Percentiles rank a stretch among this genome's conserved stretches.
These are phyloP conservation scores for Linnemannia hyalina DNA, from an alignment of 192 early-diverging fungal genomes.

Conservation along the genomic window DNA sequence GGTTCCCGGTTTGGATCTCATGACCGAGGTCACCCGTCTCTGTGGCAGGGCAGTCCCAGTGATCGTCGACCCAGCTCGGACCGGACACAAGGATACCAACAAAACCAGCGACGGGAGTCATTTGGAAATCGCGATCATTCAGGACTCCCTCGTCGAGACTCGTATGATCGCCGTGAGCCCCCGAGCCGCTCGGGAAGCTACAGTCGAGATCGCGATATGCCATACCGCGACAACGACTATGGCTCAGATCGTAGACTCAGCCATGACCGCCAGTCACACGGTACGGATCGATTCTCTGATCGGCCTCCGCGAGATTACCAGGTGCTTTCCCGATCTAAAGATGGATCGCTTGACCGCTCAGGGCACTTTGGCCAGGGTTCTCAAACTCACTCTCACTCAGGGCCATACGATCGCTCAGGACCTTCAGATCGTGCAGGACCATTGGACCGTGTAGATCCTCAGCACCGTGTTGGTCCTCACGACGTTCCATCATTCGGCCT, in stretches of 20 bases:
- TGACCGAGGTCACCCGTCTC: constrained; percentile 16
- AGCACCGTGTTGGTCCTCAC: not conserved
- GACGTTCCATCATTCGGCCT: not conserved
- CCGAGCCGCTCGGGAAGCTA: constrained; percentile 26
- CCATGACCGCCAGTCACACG: constrained; percentile 25
- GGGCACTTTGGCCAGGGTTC: constrained; percentile 12
- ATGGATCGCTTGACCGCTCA: constrained; percentile 15
- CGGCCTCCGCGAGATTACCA: constrained; percentile 40
- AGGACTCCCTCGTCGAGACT: constrained; percentile 32
- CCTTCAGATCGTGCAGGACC: constrained; percentile 7
- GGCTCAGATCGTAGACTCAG: constrained; percentile 27
- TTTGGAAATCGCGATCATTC: constrained; percentile 21
- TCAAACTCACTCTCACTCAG: not conserved
- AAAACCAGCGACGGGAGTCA: constrained; percentile 36
- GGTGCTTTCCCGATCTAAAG: constrained; percentile 38
- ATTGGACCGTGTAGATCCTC: constrained; percentile 7
- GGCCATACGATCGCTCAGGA: not conserved
- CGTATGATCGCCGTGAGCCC: constrained; percentile 37
- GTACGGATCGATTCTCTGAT: constrained; percentile 28
- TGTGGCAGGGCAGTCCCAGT: constrained; percentile 31
- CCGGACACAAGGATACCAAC: constrained; percentile 8
- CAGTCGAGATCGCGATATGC: constrained; percentile 41
- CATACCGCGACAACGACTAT: constrained; percentile 29
- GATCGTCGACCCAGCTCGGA: constrained; percentile 37
- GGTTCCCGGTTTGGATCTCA: constrained; percentile 17